These are phyloP conservation scores for Ashbya aceris DNA, from an alignment of 1,139 yeast species.

Conservation along the genomic window DNA sequence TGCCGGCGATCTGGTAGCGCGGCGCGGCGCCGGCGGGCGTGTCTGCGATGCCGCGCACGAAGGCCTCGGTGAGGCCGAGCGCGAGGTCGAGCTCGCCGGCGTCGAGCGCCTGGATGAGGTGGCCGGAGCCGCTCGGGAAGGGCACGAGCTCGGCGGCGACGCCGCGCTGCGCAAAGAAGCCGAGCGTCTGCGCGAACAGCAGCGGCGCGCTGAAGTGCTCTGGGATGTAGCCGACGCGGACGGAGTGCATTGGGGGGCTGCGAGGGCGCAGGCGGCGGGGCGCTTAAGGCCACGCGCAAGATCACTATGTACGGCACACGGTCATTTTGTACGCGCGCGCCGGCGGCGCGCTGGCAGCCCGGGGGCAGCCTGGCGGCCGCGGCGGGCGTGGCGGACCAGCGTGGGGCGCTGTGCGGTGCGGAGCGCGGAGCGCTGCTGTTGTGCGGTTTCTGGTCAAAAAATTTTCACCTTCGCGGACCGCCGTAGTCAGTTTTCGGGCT, in stretches of 20 bases:
- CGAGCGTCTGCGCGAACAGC: conserved; percentile 56
- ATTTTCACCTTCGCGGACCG: too few relatives aligned
- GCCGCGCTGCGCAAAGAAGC: conserved; percentile 41
- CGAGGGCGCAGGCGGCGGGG: too few relatives aligned
- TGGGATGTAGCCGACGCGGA: conserved; percentile 75
- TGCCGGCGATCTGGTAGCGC: conserved; percentile 59
- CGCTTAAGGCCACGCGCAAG: too few relatives aligned
- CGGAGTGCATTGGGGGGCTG: conserved; percentile 13
- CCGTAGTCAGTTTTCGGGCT: too few relatives aligned
- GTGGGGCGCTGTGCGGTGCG: too few relatives aligned
- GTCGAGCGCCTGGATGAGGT: conserved; percentile 65
- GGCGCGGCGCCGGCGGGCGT: conserved; percentile 39
- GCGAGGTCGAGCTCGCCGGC: conserved; percentile 63
- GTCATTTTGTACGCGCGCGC: too few relatives aligned
- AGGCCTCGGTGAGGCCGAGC: conserved; percentile 86
- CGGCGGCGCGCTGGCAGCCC: too few relatives aligned
- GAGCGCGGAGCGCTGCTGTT: too few relatives aligned
- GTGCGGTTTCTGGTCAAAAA: too few relatives aligned
- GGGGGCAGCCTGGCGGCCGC: too few relatives aligned
- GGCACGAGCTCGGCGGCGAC: conserved; percentile 56
- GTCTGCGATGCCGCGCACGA: conserved; percentile 71
- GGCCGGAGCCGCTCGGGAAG: conserved; percentile 83
- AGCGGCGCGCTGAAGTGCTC: conserved; percentile 89
- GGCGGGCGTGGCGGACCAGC: too few relatives aligned
- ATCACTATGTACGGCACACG: too few relatives aligned